phyloP scores from a whole-genome alignment of 2,329 filamentous ascomycete species.

The Paramyrothecium roridum region DNA sequence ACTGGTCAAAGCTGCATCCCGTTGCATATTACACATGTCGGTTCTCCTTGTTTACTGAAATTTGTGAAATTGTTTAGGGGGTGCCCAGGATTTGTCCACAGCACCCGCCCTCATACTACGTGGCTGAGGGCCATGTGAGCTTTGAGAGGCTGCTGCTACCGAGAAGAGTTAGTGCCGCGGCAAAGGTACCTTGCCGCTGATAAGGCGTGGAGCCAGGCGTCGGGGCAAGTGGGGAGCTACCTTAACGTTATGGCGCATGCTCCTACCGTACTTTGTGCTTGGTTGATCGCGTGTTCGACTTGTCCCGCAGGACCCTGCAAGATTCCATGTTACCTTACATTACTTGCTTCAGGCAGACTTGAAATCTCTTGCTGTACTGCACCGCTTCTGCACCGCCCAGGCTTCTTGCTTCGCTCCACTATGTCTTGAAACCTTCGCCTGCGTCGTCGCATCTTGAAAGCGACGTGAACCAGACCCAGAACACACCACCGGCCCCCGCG shows the following conservation, averaged over 20 bases:
- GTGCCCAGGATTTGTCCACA: no score
- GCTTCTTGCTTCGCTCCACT: background rate
- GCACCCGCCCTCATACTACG: no score
- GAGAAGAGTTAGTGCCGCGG: no score
- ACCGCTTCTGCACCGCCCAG: background rate
- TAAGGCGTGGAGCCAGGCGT: no score
- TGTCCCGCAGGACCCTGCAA: constrained; percentile 1
- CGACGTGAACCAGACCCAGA: background rate
- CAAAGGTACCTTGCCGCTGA: no score
- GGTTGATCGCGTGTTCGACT: constrained; percentile 1
- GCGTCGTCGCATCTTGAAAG: background rate
- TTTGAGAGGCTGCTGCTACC: no score
- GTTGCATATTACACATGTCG: no score
- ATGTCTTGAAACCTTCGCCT: background rate
- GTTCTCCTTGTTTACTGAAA: no score
- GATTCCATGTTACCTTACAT: background rate
- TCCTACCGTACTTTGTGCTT: background rate
- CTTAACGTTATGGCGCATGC: background rate
- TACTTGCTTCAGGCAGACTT: background rate
- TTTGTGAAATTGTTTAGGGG: no score
- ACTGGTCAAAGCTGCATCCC: no score
- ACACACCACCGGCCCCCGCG: background rate
- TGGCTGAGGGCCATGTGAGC: no score
- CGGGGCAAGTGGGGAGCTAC: no score
- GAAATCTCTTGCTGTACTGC: background rate